Conservation (phyloP, 805 yeast species). For the Monosporozyma solicola region DNA sequence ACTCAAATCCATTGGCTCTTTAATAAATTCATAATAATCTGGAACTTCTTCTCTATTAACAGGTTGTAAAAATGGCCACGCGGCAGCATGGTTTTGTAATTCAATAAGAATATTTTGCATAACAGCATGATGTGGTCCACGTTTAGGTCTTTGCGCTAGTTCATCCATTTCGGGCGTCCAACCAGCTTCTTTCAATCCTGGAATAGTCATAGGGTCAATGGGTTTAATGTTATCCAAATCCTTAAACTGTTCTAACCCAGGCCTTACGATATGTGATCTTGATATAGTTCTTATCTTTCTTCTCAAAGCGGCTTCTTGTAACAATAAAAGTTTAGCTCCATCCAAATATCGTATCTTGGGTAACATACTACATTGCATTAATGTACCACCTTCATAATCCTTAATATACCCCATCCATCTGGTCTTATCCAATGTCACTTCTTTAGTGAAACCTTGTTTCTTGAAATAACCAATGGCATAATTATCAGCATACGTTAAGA, state of each 20-base stretch:
- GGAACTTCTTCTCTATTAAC: constrained; percentile 91
- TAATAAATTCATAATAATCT: constrained; percentile 91
- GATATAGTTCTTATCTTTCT: constrained; percentile 74
- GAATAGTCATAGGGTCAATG: constrained; percentile 75
- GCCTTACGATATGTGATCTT: constrained; percentile 67
- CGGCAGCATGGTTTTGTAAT: constrained; percentile 87
- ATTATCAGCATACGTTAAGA: constrained; percentile 94
- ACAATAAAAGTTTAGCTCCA: constrained; percentile 69
- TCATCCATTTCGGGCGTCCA: constrained; percentile 99
- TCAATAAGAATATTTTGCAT: constrained; percentile 87
- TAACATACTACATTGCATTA: constrained; percentile 94
- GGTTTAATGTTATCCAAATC: constrained; percentile 38
- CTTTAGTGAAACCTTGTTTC: constrained; percentile 96
- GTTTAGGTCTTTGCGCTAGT: constrained; percentile 85
- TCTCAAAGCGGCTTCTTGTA: constrained; percentile 88
- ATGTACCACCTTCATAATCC: constrained; percentile 97
- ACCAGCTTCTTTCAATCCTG: constrained; percentile 88
- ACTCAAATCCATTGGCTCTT: constrained; percentile 95
- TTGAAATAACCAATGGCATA: constrained; percentile 98
- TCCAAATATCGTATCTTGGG: constrained; percentile 85
- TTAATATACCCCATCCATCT: constrained; percentile 98
- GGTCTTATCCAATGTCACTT: constrained; percentile 72
- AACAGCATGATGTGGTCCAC: constrained; percentile 89
- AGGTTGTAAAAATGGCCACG: constrained; percentile 96
- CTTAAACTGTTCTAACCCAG: constrained; percentile 70